Conservation (phyloP, 805 yeast genomes). For the Yamadazyma akitaensis region DNA sequence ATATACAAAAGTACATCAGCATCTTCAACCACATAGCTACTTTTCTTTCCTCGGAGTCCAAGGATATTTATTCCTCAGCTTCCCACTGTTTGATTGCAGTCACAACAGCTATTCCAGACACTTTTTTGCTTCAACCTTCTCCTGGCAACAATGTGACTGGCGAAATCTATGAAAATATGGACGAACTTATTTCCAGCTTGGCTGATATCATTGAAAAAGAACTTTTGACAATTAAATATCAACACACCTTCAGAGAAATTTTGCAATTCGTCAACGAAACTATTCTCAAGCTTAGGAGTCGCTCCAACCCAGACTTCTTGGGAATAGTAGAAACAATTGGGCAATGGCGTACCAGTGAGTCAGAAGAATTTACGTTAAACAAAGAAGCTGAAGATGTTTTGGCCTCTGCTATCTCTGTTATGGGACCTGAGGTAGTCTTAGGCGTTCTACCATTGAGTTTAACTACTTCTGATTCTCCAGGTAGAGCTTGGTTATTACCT, state of each 20-base stretch:
- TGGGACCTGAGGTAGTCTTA: slow-evolving; percentile 87
- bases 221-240: slow-evolving; percentile 69
- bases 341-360: slow-evolving; percentile 79
- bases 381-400: slow-evolving; percentile 78
- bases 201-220: slow-evolving; percentile 52
- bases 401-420: slow-evolving; percentile 68
- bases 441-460: slow-evolving; percentile 76
- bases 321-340: slow-evolving; percentile 72
- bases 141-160: slow-evolving; percentile 35
- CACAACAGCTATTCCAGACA: slow-evolving; percentile 60
- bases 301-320: slow-evolving; percentile 69
- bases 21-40: slow-evolving; percentile 46
- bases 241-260: slow-evolving; percentile 70
- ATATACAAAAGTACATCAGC: slow-evolving; percentile 54
- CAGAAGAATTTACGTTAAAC: slow-evolving; percentile 61
- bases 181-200: slow-evolving; percentile 49
- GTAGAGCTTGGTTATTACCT: slow-evolving; percentile 95
- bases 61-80: slow-evolving; percentile 68
- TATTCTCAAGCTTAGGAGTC: slow-evolving; percentile 58
- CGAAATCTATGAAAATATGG: slow-evolving; percentile 54
- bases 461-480: slow-evolving; percentile 55
- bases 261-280: slow-evolving; percentile 64
- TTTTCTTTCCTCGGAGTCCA: slow-evolving; percentile 66
- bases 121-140: slow-evolving; percentile 52
- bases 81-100: slow-evolving; percentile 85